Evolutionary conservation across 257 asterid species (phyloP), one percentile per base, ranked within the genome.

Genomic region (Leonotis leonurus): DNA sequence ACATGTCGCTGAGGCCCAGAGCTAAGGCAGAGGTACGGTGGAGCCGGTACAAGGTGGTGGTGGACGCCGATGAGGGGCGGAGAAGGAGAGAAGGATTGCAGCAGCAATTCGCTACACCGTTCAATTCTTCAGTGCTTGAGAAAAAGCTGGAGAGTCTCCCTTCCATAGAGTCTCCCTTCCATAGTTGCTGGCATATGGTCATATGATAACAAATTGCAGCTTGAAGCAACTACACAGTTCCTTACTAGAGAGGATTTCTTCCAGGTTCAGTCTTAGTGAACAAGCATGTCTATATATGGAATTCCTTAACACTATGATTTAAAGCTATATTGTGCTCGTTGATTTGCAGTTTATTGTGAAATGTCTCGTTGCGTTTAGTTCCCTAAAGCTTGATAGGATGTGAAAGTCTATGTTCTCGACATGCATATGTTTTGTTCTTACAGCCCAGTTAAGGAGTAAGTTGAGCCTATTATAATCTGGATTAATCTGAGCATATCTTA

Each of bases 1-100:
- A n/a, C n/a, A n/a, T 90, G 97, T 87, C 98, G 69, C 69, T 90
- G 87, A 82, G 98, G 76, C 98, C 98, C 24, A 81, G 79, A 59
- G 81, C 81, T 54, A 85, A 77, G 76, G 81, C 90, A 37, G 98
- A 91, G 77, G 96, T 75, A 59, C 84, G 98, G 63, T 78, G 94
- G 68, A 91, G 75, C 83, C 84, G 95, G 29, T 91, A 91, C 89
- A 91, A 91, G 85, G 96, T 88, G 60, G 89, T 92, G 45, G 98
- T 88, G 53, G 98, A 91, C 35, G 98, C 95, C 13, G 98, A 91
- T 16, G 98, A 91, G 68, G 98, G 98, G 13, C 80, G 98, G 36
- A 68, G 98, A 10, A 79, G 96, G 75, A 88, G 94, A n/a, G 98
- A 90, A 75, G 97, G 95, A 0, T 71, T 82, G 59, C 82, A 77